A percentile compares a stretch with the other conserved stretches of the same genome.
phyloP scores from a whole-genome alignment of 1,284 basidiomycete genomes.

The Naganishia cerealis region DNA sequence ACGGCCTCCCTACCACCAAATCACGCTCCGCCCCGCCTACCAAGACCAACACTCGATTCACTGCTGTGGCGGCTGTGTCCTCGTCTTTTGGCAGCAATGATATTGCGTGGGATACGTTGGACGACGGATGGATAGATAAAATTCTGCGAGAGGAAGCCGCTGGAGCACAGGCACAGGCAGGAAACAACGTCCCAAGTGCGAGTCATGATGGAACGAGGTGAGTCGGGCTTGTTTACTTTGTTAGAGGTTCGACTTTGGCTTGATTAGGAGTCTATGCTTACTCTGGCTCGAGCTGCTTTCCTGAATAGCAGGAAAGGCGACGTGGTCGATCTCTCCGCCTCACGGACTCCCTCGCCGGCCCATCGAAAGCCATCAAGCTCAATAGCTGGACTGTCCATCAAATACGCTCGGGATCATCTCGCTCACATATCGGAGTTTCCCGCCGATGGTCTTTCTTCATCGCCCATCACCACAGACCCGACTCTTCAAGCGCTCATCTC shows the following conservation, averaged over 20 bases:
- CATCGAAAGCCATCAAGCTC: neutral
- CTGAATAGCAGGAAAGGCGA: neutral
- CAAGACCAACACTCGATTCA: neutral
- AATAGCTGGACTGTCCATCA: neutral
- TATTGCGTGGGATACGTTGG: constrained; percentile 24
- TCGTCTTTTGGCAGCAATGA: constrained; percentile 9
- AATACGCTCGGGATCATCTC: neutral
- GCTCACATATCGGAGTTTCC: neutral
- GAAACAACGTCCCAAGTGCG: neutral
- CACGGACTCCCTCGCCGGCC: neutral
- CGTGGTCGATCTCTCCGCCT: neutral
- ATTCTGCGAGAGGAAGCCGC: constrained; percentile 18
- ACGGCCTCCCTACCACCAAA: neutral
- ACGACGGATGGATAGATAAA: constrained; percentile 24
- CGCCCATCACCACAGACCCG: neutral
- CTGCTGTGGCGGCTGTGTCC: constrained; percentile 4
- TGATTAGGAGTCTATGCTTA: neutral
- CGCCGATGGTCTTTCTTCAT: neutral
- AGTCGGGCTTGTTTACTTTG: constrained; percentile 4
- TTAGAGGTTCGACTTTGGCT: neutral
- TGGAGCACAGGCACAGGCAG: neutral
- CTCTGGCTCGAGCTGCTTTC: neutral
- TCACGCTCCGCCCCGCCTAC: neutral
- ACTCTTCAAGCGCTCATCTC: neutral
- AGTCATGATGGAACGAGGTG: neutral